phyloP scores from a whole-genome alignment of 805 yeast species.

The Kodamaea jinghongensis region DNA sequence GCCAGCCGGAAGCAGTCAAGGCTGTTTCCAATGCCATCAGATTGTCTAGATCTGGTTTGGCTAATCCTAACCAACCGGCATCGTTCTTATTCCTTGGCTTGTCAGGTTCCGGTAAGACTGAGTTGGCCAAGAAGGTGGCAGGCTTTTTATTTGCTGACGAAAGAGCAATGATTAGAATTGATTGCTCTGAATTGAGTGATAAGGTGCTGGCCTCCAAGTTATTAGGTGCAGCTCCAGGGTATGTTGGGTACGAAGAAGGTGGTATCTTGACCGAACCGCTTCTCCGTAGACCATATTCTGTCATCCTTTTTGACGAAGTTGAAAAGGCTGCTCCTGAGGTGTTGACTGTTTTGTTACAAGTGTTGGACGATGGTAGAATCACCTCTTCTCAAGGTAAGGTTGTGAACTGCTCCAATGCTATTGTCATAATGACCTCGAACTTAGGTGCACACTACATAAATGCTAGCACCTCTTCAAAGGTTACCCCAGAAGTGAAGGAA shows the following conservation, averaged over 20 bases:
- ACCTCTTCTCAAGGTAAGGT: conserved; percentile 93
- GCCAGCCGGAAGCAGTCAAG: conserved; percentile 92
- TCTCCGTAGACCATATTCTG: conserved; percentile 90
- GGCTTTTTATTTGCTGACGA: conserved; percentile 95
- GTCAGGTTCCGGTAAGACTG: conserved; percentile 98
- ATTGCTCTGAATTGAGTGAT: conserved; percentile 94
- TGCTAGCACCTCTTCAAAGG: conserved; percentile 58
- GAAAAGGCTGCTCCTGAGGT: conserved; percentile 99
- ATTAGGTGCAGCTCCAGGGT: conserved; percentile 96
- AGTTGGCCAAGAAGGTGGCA: conserved; percentile 93
- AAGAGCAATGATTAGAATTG: conserved; percentile 94
- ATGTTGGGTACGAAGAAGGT: conserved; percentile 95
- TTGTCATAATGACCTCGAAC: conserved; percentile 95
- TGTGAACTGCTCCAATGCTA: conserved; percentile 87
- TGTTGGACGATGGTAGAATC: conserved; percentile 94
- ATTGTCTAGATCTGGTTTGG: conserved; percentile 87
- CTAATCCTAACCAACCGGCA: conserved; percentile 96
- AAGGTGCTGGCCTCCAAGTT: conserved; percentile 94
- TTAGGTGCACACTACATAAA: conserved; percentile 91
- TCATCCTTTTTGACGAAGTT: conserved; percentile 93
- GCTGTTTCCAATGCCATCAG: conserved; percentile 96
- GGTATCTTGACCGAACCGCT: conserved; percentile 93
- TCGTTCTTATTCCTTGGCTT: conserved; percentile 92
- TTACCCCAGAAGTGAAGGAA: conserved; percentile 67
- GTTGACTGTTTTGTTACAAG: conserved; percentile 83